These are phyloP conservation scores for Hypoxylon intermedium DNA, from an alignment of 495 filamentous ascomycete species.

Conservation along the genomic window DNA sequence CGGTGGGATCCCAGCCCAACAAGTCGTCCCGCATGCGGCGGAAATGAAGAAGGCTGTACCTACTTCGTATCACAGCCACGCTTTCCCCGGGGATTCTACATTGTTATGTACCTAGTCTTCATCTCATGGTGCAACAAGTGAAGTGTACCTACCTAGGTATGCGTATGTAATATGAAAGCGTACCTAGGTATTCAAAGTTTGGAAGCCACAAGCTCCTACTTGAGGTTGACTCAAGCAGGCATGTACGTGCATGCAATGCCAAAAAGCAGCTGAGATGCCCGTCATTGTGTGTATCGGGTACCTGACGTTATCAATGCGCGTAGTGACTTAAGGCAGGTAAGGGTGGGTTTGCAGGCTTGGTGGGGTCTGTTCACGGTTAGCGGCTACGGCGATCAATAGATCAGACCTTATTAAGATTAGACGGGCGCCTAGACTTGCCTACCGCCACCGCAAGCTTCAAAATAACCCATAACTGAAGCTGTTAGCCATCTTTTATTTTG, in stretches of 20 bases:
- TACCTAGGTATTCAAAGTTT: no score
- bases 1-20: neutral
- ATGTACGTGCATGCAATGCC: neutral
- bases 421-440: conserved; percentile 8
- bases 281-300: conserved; percentile 15
- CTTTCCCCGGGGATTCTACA: neutral
- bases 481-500: neutral
- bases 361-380: neutral
- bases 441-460: conserved; percentile 19
- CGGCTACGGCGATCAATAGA: conserved; percentile 28
- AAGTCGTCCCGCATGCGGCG: conserved; percentile 3
- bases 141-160: no score
- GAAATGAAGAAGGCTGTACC: conserved; percentile 3
- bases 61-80: neutral
- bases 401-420: conserved; percentile 23
- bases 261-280: neutral
- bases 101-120: conserved; percentile 12
- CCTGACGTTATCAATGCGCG: conserved; percentile 26
- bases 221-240: no score
- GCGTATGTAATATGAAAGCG: conserved; percentile 11
- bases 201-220: no score
- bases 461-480: conserved; percentile 3
- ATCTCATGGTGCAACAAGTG: no score
- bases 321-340: neutral
- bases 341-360: no score